phyloP scores from a whole-genome alignment of 306 rosid species.

The Dryas drummondii region DNA sequence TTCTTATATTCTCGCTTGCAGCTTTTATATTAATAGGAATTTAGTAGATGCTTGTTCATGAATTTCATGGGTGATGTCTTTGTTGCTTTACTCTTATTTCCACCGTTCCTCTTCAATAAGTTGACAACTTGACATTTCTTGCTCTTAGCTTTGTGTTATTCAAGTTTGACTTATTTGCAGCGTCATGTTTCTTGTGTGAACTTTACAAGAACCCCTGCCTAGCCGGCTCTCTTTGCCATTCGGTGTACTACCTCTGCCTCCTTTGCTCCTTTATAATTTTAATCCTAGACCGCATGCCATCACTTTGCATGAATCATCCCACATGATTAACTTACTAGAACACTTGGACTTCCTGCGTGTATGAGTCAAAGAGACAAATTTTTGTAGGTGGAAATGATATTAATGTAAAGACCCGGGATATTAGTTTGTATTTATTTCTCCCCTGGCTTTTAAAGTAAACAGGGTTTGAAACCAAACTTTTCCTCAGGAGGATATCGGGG shows the following conservation, averaged over 20 bases:
- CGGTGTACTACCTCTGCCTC: not conserved
- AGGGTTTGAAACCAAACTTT: no score
- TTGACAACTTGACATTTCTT: not conserved
- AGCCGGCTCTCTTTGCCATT: not conserved
- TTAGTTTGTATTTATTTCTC: not conserved
- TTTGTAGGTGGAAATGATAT: not conserved
- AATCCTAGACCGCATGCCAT: not conserved
- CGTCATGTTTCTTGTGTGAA: not conserved
- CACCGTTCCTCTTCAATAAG: not conserved
- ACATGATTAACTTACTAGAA: not conserved
- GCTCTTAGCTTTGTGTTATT: not conserved
- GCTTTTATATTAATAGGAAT: not conserved
- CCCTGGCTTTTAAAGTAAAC: not conserved
- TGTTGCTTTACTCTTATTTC: not conserved
- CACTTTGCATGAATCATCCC: not conserved
- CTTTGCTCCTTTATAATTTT: not conserved
- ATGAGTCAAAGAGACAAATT: slow-evolving; percentile 4
- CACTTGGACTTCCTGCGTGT: not conserved
- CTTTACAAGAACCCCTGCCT: not conserved
- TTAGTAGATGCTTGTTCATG: not conserved
- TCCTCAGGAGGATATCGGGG: no score
- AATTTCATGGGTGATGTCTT: not conserved
- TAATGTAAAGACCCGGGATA: not conserved
- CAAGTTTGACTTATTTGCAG: not conserved
- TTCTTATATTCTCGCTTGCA: not conserved